Base-by-base conservation (phyloP, 306 rosid species). In the Malus asiatica region DNA sequence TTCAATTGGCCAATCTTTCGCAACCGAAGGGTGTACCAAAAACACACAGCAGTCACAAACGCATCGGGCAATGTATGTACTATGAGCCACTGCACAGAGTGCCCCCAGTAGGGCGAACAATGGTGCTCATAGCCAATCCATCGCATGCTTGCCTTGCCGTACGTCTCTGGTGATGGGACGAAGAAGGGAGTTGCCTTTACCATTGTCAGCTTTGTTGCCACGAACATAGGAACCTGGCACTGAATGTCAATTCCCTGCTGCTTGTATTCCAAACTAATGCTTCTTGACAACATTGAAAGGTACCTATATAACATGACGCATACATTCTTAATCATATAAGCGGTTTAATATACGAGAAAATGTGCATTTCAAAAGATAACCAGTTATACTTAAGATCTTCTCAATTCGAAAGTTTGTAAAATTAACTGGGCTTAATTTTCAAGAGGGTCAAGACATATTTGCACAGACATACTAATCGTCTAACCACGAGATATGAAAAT, bases 121-220 rank as follows among this genome's bases (percentile, higher is more conserved):
- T 70, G 15, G 18, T 23, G 72, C 67, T 74, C 80, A 70, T 71
- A 82, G 62, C 86, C 86, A 12, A 82, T 73, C 40, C 74, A 63
- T 55, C 83, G 32, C 2, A 70, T 40, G 64, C 86, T 82, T 10
- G 86, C 83, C 64, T 69, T 78, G 80, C 79, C 64, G 15, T 70
- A 78, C 15, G 42, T 42, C n/a, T 82, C 83, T 32, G 83, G 77
- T 10, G 86, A 53, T 70, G 77, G 62, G 38, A 78, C 14, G 12
- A 78, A 30, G 35, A 82, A 23, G 55, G 77, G 65, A 30, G 35
- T 20, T 45, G 48, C 27, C 46, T 78, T 74, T 8, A 70, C 20
- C 73, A 57, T 74, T 44, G 73, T 27, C 74, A 74, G 53, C 80
- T 74, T 78, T 63, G 86, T 82, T 46, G 86, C 82, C 79, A 82